These are phyloP conservation scores for Cercospora sp. DNA, from an alignment of 2,329 filamentous ascomycete species.

Conservation along the genomic window DNA sequence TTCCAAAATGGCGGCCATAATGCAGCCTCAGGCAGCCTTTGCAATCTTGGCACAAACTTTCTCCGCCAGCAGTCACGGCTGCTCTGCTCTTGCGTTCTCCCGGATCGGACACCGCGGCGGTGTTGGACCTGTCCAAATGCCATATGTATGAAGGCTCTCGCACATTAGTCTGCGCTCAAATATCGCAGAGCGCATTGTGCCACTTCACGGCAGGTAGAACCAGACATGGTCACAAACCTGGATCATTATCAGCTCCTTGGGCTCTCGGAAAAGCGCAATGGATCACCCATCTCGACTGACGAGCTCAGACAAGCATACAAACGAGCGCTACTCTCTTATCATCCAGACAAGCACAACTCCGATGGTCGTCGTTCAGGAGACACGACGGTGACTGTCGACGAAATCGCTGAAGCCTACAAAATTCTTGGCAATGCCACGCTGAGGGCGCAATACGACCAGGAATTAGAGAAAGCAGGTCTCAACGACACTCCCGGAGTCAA, in stretches of 20 bases:
- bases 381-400: constrained; percentile 51
- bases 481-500: background rate
- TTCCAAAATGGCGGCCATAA: no score
- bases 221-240: constrained; percentile 4
- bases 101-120: background rate
- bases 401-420: constrained; percentile 61
- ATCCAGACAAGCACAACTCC: constrained; percentile 56
- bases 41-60: background rate
- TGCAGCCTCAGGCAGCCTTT: background rate
- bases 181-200: background rate
- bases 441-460: constrained; percentile 53
- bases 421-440: constrained; percentile 50
- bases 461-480: constrained; percentile 34
- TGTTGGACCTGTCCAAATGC: background rate
- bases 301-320: constrained; percentile 59
- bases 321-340: constrained; percentile 57
- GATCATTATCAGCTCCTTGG: constrained; percentile 38
- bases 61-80: background rate
- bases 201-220: background rate
- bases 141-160: background rate
- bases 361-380: constrained; percentile 22
- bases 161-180: background rate
- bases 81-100: background rate
- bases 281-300: constrained; percentile 26
- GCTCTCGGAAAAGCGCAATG: constrained; percentile 28